phyloP scores from a whole-genome alignment of 352 stramenopile genomes.

The Globisporangium solare region DNA sequence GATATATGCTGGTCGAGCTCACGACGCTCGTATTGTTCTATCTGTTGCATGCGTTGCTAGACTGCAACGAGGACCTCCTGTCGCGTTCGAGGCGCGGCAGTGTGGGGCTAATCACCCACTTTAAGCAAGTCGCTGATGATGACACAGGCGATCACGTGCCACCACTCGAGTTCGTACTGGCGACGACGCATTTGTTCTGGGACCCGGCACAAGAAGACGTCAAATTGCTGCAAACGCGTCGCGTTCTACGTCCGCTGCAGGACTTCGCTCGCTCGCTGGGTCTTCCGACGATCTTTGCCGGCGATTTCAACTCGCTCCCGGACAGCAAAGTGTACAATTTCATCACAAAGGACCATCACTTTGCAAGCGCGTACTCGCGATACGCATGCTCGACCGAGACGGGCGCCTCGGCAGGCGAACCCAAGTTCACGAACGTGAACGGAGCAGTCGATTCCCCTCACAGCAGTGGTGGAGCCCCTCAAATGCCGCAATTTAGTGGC shows the following conservation, averaged over 20 bases:
- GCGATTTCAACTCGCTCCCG: slow-evolving; percentile 83
- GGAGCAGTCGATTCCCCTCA: slow-evolving; percentile 18
- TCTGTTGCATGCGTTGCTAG: slow-evolving; percentile 15
- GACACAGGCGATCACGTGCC: slow-evolving; percentile 5
- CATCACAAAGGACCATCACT: slow-evolving; percentile 36
- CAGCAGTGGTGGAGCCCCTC: slow-evolving; percentile 18
- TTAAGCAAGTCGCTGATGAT: slow-evolving; percentile 24
- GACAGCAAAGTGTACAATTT: slow-evolving; percentile 67
- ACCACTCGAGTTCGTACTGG: slow-evolving; percentile 46
- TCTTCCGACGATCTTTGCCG: slow-evolving; percentile 49
- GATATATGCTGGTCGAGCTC: not conserved
- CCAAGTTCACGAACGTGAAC: slow-evolving; percentile 77
- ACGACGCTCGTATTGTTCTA: not conserved
- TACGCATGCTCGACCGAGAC: slow-evolving; percentile 19
- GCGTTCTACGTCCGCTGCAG: slow-evolving; percentile 42
- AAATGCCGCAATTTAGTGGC: slow-evolving; percentile 60
- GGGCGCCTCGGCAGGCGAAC: slow-evolving; percentile 20
- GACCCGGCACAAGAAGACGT: slow-evolving; percentile 79
- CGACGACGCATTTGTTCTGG: slow-evolving; percentile 87
- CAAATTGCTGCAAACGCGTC: slow-evolving; percentile 67
- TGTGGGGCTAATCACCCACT: slow-evolving; percentile 54
- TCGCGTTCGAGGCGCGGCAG: slow-evolving; percentile 42
- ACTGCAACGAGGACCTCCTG: slow-evolving; percentile 50
- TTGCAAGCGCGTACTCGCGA: slow-evolving; percentile 52
- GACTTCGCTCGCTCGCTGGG: slow-evolving; percentile 24